phyloP scores from a whole-genome alignment of 257 asterid species.

The Gentiana straminea region DNA sequence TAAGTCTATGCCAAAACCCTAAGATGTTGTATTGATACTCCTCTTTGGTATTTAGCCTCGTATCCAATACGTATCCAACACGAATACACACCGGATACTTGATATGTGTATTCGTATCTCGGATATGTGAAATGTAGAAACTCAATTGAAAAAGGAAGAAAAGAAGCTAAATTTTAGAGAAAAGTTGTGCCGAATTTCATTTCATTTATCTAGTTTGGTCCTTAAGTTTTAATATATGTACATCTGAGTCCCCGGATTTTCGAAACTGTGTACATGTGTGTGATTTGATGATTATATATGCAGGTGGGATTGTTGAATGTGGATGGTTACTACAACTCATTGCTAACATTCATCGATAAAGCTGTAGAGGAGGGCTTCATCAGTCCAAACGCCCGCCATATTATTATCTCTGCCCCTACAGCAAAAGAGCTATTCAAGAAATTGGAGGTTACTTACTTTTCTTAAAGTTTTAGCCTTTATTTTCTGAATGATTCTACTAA shows the following conservation, averaged over 20 bases:
- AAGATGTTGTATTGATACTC: too few relatives aligned
- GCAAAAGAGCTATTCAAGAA: conserved; percentile 73
- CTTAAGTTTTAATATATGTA: too few relatives aligned
- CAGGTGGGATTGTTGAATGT: conserved; percentile 93
- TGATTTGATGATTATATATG: conserved; percentile 2
- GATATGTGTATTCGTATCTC: too few relatives aligned
- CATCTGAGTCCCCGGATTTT: not conserved
- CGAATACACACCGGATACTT: too few relatives aligned
- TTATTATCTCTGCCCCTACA: conserved; percentile 84
- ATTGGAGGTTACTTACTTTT: conserved; percentile 46
- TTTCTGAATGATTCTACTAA: not conserved
- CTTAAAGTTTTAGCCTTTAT: not conserved
- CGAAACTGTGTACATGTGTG: not conserved
- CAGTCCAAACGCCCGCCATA: conserved; percentile 75
- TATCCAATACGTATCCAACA: too few relatives aligned
- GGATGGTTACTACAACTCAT: conserved; percentile 78
- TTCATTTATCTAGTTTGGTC: too few relatives aligned
- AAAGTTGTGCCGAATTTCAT: too few relatives aligned
- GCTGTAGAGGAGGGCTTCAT: conserved; percentile 95
- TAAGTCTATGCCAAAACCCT: too few relatives aligned
- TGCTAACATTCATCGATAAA: conserved; percentile 74
- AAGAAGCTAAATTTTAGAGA: too few relatives aligned
- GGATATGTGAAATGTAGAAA: too few relatives aligned
- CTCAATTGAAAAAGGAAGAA: too few relatives aligned
- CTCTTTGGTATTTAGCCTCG: too few relatives aligned